phyloP scores from a whole-genome alignment of 805 yeast species.

The Jamesozyma gamospora region DNA sequence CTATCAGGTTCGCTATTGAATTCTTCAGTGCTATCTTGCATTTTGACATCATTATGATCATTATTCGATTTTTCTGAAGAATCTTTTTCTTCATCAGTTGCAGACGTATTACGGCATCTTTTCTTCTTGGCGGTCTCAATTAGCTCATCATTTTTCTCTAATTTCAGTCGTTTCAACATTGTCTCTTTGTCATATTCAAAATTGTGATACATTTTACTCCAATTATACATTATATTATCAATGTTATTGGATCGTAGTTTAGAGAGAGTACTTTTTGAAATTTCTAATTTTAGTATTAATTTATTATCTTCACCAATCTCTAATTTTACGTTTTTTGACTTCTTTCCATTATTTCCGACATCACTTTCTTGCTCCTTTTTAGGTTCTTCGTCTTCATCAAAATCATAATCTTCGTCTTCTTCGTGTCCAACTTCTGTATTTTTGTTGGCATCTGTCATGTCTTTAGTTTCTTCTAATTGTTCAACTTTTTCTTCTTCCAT shows the following conservation, averaged over 20 bases:
- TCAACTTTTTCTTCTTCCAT: conserved; percentile 6
- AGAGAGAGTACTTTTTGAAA: conserved; percentile 28
- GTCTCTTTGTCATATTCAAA: conserved; percentile 72
- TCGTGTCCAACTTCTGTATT: conserved; percentile 1
- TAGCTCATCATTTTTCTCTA: conserved; percentile 73
- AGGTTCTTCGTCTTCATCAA: conserved; percentile 10
- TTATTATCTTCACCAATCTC: conserved; percentile 15
- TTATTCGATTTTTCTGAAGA: conserved; percentile 20
- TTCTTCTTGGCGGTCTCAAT: conserved; percentile 29
- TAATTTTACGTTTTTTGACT: not conserved
- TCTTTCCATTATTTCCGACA: conserved; percentile 2
- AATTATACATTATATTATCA: conserved; percentile 41
- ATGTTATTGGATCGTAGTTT: conserved; percentile 28
- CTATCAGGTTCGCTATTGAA: conserved; percentile 8
- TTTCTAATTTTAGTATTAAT: conserved; percentile 26
- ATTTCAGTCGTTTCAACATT: conserved; percentile 58
- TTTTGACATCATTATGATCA: conserved; percentile 14
- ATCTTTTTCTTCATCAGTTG: conserved; percentile 10
- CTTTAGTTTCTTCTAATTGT: not conserved
- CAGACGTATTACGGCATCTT: conserved; percentile 16
- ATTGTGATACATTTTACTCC: conserved; percentile 63
- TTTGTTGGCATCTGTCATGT: not conserved
- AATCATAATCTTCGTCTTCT: conserved; percentile 12
- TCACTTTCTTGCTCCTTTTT: conserved; percentile 5
- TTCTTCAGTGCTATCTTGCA: conserved; percentile 15